A percentile compares a stretch with the other conserved stretches of the same genome.
These are phyloP conservation scores for Stramenopiles sp. DNA, from an alignment of 352 stramenopile species.

Conservation along the genomic window DNA sequence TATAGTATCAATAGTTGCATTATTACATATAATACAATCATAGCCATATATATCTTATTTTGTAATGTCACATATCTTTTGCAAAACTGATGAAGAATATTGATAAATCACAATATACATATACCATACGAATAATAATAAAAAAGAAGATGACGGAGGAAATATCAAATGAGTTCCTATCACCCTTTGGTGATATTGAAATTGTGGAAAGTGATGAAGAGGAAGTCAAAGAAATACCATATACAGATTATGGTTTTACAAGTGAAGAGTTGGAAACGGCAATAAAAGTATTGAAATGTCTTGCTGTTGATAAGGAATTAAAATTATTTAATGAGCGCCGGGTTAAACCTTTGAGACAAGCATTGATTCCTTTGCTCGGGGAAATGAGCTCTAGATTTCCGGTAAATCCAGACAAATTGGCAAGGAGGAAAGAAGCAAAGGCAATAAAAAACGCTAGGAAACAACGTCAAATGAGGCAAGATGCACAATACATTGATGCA, in stretches of 20 bases:
- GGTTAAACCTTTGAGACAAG: slow-evolving; percentile 40
- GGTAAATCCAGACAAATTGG: slow-evolving; percentile 21
- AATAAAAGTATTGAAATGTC: background rate
- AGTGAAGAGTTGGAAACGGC: background rate
- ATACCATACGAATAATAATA: background rate
- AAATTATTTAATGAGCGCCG: slow-evolving; percentile 29
- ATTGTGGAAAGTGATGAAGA: background rate
- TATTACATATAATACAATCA: too few species aligned
- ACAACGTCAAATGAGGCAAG: slow-evolving; percentile 39
- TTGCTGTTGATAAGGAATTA: slow-evolving; percentile 19
- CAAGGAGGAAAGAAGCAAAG: background rate
- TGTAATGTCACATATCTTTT: too few species aligned
- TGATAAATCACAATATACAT: too few species aligned
- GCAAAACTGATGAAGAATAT: too few species aligned
- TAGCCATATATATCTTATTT: too few species aligned
- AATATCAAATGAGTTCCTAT: background rate
- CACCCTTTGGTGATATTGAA: background rate
- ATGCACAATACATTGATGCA: slow-evolving; percentile 51
- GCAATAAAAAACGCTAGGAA: slow-evolving; percentile 18
- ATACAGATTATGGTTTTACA: background rate
- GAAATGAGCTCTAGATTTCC: slow-evolving; percentile 41
- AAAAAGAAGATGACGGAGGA: background rate
- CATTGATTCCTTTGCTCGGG: slow-evolving; percentile 32
- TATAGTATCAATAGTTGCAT: too few species aligned
- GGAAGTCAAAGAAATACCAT: background rate